A percentile compares a stretch with the other conserved stretches of the same genome.
These are phyloP conservation scores for Oryza rufipogon DNA, from an alignment of 176 grass and related monocot genomes.

Conservation along the genomic window DNA sequence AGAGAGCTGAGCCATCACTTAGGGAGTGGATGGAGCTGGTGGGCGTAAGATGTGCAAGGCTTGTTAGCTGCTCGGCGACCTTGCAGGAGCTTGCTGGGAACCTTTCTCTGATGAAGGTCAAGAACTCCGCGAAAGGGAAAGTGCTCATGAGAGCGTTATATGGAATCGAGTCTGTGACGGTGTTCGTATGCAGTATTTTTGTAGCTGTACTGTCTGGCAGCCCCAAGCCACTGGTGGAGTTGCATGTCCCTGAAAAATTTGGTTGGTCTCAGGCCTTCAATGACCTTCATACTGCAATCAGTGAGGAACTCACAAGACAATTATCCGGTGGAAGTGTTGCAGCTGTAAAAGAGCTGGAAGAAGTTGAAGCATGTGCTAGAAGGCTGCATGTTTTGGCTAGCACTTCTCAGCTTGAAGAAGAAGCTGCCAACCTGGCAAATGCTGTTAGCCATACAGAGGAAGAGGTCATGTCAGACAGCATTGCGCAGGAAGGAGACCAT, in stretches of 20 bases:
- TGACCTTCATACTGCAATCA: conserved; percentile 59
- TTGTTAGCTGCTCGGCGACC: conserved; percentile 55
- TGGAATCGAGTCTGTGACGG: conserved; percentile 66
- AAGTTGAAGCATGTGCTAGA: conserved; percentile 56
- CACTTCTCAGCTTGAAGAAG: conserved; percentile 33
- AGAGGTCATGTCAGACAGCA: background rate
- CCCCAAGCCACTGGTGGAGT: conserved; percentile 50
- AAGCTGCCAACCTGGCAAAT: conserved; percentile 31
- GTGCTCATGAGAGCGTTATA: conserved; percentile 76
- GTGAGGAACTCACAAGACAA: conserved; percentile 44
- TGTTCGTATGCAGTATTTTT: conserved; percentile 63
- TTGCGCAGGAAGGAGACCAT: background rate
- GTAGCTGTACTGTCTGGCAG: conserved; percentile 56
- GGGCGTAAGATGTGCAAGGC: conserved; percentile 44
- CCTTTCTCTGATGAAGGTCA: conserved; percentile 68
- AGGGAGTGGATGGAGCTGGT: conserved; percentile 62
- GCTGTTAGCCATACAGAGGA: conserved; percentile 35
- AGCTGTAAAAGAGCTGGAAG: conserved; percentile 71
- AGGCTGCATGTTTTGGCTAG: conserved; percentile 47
- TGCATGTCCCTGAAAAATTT: conserved; percentile 70
- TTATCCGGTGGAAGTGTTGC: conserved; percentile 32
- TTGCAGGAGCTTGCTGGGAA: conserved; percentile 62
- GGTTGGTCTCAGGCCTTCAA: conserved; percentile 70
- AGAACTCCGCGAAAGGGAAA: conserved; percentile 76
- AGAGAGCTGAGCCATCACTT: conserved; percentile 48